Conservation (phyloP, 2,329 filamentous ascomycete species). For the Claviceps quebecensis region DNA sequence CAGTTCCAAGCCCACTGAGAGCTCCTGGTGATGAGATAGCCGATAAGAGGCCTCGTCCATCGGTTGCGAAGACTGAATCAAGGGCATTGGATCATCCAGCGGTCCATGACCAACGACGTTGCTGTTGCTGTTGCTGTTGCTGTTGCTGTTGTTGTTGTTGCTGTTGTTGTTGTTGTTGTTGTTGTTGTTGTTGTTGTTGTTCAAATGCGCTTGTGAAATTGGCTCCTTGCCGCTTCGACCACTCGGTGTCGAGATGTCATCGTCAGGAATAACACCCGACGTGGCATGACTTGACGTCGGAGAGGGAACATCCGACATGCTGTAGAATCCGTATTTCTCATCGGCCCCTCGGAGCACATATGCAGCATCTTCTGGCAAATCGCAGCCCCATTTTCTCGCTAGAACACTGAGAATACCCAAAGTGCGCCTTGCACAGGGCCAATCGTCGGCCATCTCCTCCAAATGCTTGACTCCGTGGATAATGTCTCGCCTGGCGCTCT, state of each 20-base stretch:
- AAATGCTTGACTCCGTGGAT: constrained; percentile 82
- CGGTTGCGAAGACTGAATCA: constrained; percentile 6
- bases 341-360: constrained; percentile 65
- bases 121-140: background rate
- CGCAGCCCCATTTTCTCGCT: constrained; percentile 77
- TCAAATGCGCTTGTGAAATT: constrained; percentile 16
- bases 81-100: constrained; percentile 6
- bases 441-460: constrained; percentile 90
- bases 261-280: constrained; percentile 17
- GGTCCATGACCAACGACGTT: constrained; percentile 1
- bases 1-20: constrained; percentile 3
- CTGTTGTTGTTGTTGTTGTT: too few relatives aligned
- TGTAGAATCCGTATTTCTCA: constrained; percentile 62
- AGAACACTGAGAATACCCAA: constrained; percentile 75
- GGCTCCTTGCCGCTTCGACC: constrained; percentile 23
- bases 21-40: background rate
- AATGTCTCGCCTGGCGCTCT: constrained; percentile 78
- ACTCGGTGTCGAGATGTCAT: constrained; percentile 10
- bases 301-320: constrained; percentile 45
- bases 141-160: background rate
- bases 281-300: constrained; percentile 25
- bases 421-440: constrained; percentile 78
- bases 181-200: background rate
- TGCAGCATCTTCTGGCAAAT: constrained; percentile 71
- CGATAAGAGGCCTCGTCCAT: background rate